These are phyloP conservation scores for Abrus pulchellus DNA, from an alignment of 306 rosid genomes.

Conservation along the genomic window DNA sequence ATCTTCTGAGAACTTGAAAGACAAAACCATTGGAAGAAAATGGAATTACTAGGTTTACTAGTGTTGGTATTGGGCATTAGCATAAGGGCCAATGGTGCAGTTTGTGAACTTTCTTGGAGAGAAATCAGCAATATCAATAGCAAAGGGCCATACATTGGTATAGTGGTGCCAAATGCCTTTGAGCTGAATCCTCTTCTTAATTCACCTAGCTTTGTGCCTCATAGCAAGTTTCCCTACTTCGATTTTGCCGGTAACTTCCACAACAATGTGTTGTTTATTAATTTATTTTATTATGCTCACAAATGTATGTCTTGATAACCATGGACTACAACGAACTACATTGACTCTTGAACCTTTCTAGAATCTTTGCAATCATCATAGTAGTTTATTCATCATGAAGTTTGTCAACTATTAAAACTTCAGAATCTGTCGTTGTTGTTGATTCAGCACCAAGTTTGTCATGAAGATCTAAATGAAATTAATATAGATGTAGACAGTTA, in stretches of 20 bases:
- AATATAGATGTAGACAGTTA: too few relatives aligned
- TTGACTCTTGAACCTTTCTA: too few relatives aligned
- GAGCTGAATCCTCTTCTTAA: conserved; percentile 82
- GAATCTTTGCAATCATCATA: too few relatives aligned
- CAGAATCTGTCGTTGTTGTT: neutral
- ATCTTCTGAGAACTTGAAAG: neutral
- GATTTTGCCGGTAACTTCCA: conserved; percentile 66
- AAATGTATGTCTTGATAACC: neutral
- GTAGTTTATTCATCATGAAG: too few relatives aligned
- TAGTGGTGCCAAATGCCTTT: conserved; percentile 78
- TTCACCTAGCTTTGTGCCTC: conserved; percentile 58
- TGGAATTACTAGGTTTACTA: conserved; percentile 41
- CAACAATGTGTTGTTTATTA: neutral
- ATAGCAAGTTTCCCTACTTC: conserved; percentile 59
- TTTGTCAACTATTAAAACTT: neutral
- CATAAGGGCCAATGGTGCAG: conserved; percentile 49
- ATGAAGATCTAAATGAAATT: too few relatives aligned
- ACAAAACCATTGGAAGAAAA: conserved; percentile 48
- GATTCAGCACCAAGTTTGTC: neutral
- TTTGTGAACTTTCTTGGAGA: conserved; percentile 46
- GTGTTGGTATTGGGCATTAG: conserved; percentile 51
- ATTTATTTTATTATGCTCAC: neutral
- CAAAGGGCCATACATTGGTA: conserved; percentile 75
- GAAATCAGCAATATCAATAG: conserved; percentile 55
- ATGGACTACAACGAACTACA: too few relatives aligned